phyloP scores from a whole-genome alignment of 2,329 filamentous ascomycete genomes.

The Paecilomyces fulvus region DNA sequence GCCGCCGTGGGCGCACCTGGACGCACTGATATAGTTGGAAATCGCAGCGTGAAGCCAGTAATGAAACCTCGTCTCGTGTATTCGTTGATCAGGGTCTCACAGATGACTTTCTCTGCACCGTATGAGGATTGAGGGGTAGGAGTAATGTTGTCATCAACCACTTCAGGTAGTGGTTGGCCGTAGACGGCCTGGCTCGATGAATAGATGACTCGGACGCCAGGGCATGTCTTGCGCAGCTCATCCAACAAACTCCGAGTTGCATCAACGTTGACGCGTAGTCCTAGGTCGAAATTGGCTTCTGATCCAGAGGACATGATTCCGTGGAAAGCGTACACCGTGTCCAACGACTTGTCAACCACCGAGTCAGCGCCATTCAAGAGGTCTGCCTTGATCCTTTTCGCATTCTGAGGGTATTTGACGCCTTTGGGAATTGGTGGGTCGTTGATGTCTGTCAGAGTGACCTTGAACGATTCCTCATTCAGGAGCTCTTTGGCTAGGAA shows the following conservation, averaged over 20 bases:
- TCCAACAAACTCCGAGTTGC: slow-evolving; percentile 49
- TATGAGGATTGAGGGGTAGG: slow-evolving; percentile 56
- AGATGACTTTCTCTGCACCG: slow-evolving; percentile 55
- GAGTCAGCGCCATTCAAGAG: slow-evolving; percentile 37
- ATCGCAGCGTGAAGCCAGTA: slow-evolving; percentile 49
- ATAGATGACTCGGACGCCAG: slow-evolving; percentile 52
- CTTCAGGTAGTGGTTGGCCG: slow-evolving; percentile 47
- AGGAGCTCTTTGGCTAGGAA: slow-evolving; percentile 50
- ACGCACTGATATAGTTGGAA: slow-evolving; percentile 55
- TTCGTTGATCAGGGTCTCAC: slow-evolving; percentile 55
- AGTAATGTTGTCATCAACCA: slow-evolving; percentile 43
- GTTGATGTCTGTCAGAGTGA: slow-evolving; percentile 52
- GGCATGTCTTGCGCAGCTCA: slow-evolving; percentile 40
- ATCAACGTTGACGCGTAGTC: slow-evolving; percentile 53
- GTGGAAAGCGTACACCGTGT: slow-evolving; percentile 54
- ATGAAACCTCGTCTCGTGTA: slow-evolving; percentile 52
- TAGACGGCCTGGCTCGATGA: slow-evolving; percentile 57
- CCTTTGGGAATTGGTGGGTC: slow-evolving; percentile 44
- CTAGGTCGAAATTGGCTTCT: slow-evolving; percentile 53
- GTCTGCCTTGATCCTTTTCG: slow-evolving; percentile 44
- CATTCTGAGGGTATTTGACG: slow-evolving; percentile 43
- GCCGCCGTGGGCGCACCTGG: slow-evolving; percentile 53
- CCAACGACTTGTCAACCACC: slow-evolving; percentile 36
- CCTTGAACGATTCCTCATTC: slow-evolving; percentile 36
- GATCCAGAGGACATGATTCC: slow-evolving; percentile 60